Evolutionary conservation across 495 filamentous ascomycete species (phyloP), one percentile per base, ranked within the genome.

Genomic region (Zalerion maritima): DNA sequence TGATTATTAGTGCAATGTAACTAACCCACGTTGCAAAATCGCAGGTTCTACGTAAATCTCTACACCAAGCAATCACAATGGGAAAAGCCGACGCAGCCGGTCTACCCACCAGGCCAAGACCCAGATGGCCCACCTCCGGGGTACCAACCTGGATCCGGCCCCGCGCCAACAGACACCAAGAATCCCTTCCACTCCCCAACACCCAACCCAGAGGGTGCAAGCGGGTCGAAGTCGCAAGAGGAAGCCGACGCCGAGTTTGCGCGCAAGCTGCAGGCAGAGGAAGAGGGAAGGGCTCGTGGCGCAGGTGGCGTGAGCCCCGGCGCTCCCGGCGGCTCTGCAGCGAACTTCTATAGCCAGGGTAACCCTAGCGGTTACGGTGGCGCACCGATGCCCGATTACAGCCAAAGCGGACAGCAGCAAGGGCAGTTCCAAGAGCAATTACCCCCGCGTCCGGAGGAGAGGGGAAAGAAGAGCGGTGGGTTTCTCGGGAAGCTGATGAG

Each of bases 11-110:
- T n/a, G 21, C n/a, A 23, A 14, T 14, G 14, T 8, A 56, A 45
- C 45, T 25, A 35, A 11, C 35, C 21, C 31, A 16, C 20, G 2
- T 20, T 11, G 28, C 29, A 10, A 26, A 18, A 2, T 24, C 10
- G 15, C 35, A 83, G 81, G 78, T 94, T 84, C 67, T 94, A 75
- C 58, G 73, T 92, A 25, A 82, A 94, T 54, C 73, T 75, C 34
- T 71, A 73, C 48, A 92, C 82, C 38, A 84, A 83, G 41, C 67
- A 73, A 41, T 91, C 85, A 3, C 78, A 83, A 67, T 94, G 84
- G 83, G 79, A 89, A 3, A 68, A 58, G 26, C 84, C 84, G 15
- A 75, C 71, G 21, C 55, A 60, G 28, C 69, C 77, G 11, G 60
- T 70, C 32, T 58, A 62, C n/a, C 62, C 60, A 14, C 50, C 59